Evolutionary conservation across 352 stramenopile genomes (phyloP), one percentile per base, ranked within the genome.

Genomic region (Phytopythium mirpurense): DNA sequence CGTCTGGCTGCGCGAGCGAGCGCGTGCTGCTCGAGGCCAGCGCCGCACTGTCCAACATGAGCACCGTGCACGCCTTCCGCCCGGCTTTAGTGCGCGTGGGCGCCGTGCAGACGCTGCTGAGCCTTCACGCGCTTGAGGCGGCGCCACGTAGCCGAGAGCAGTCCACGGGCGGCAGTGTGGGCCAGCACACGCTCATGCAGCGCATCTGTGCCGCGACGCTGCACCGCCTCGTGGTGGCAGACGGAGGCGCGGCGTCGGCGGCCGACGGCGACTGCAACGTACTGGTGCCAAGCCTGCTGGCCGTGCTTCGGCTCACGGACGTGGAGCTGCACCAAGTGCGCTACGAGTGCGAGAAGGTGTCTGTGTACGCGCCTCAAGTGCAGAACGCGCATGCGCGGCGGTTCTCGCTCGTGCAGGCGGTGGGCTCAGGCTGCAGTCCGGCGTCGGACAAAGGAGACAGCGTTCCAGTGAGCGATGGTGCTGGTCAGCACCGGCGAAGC

Each of bases 341-440:
- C n/a, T 90, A 89, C 48, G 73, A 85, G 46, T 87, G 73, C 41
- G 76, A 86, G 46, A 86, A 89, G 38, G 67, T 87, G 11, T 87
- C 79, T 15, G 51, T 88, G 10, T 83, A 73, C 9, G 51, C 47
- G 0, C 52, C 55, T 0, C 51, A 63, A 21, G 19, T 38, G 12
- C 14, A 46, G n/a, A 49, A 21, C 24, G 35, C n/a, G 18, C 23
- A 21, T 8, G 31, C 19, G n/a, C 16, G 37, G 36, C 19, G 51
- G 21, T 15, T 41, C 29, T 21, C 19, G 19, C 10, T 43, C 26
- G 26, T 56, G 26, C 48, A 48, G 34, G 24, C 27, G 16, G 27
- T 18, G 0, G 9, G 5, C 10, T 1, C 27, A 19, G 27, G 15
- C 23, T 6, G 0, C 8, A 34, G 23, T 34, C 42, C 3, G 12